Evolutionary conservation across 192 early-diverging fungal species (phyloP).

Genomic region (Phycomyces blakesleeanus): DNA sequence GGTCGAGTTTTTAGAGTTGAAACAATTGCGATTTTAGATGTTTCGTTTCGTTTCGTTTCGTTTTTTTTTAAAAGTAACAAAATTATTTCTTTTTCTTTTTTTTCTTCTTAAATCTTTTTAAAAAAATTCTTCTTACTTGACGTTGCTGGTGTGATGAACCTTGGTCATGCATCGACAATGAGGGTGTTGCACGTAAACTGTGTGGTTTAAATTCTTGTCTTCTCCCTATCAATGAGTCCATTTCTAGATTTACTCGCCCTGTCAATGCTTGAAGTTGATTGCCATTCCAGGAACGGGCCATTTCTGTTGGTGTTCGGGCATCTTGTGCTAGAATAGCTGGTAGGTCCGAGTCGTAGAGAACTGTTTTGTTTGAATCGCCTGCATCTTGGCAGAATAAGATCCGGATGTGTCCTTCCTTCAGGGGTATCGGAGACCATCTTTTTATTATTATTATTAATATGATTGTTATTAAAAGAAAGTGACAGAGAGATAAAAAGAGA

Average conservation of each 20-base stretch:
- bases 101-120: too few species aligned
- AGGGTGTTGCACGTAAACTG: constrained; percentile 16
- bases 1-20: background rate
- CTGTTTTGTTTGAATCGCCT: constrained; percentile 40
- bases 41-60: too few species aligned
- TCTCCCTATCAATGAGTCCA: constrained; percentile 18
- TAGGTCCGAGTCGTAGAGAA: constrained; percentile 41
- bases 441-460: too few species aligned
- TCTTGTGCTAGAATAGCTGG: constrained; percentile 14
- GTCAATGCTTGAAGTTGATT: constrained; percentile 26
- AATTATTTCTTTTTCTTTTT: background rate
- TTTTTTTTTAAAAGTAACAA: too few species aligned
- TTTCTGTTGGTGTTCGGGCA: constrained; percentile 16
- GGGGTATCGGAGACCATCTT: constrained; percentile 41
- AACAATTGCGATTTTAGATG: too few species aligned
- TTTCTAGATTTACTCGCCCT: constrained; percentile 15
- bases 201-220: constrained; percentile 23
- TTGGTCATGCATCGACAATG: constrained; percentile 12
- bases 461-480: too few species aligned
- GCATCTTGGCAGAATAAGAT: constrained; percentile 51
- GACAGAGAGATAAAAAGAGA: too few species aligned
- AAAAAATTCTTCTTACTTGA: constrained; percentile 20
- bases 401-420: constrained; percentile 41
- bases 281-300: constrained; percentile 38
- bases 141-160: constrained; percentile 10